These are phyloP conservation scores for Neofusicoccum cordaticola DNA, from an alignment of 2,329 filamentous ascomycete species.

Conservation along the genomic window DNA sequence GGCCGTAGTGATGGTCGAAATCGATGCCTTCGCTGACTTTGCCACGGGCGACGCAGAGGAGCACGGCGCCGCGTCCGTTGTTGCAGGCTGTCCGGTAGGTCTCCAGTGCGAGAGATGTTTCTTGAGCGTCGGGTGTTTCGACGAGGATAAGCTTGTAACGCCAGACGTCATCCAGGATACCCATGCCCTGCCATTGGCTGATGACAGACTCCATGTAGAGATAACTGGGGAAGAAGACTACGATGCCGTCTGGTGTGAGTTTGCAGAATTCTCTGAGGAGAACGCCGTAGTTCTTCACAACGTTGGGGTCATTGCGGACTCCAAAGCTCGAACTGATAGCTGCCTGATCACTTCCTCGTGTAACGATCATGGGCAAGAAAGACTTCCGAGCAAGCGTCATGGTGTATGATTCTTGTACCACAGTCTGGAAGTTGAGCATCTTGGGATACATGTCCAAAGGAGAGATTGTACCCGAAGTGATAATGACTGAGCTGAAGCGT, in stretches of 20 bases:
- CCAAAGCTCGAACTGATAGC: constrained; percentile 92
- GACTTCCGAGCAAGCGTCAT: constrained; percentile 94
- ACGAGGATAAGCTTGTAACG: constrained; percentile 98
- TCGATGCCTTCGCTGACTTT: constrained; percentile 98
- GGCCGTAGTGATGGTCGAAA: constrained; percentile 97
- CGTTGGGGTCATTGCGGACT: constrained; percentile 89
- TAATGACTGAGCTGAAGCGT: constrained; percentile 95
- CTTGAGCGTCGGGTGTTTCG: constrained; percentile 94
- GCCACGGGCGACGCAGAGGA: constrained; percentile 92
- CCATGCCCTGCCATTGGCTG: constrained; percentile 99
- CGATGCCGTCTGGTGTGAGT: constrained; percentile 92
- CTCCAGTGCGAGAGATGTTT: constrained; percentile 91
- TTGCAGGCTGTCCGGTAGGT: constrained; percentile 97
- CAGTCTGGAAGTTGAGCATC: constrained; percentile 90
- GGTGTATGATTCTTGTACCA: constrained; percentile 93
- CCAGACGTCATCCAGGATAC: constrained; percentile 95
- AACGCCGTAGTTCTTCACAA: constrained; percentile 95
- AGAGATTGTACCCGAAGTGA: constrained; percentile 95
- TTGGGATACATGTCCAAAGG: constrained; percentile 98
- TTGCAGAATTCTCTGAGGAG: constrained; percentile 92
- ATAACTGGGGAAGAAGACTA: constrained; percentile 99
- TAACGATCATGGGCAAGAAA: constrained; percentile 98
- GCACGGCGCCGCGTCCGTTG: constrained; percentile 88
- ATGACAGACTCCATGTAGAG: constrained; percentile 99
- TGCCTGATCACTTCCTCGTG: constrained; percentile 88